Base-by-base conservation (phyloP, 2,329 filamentous ascomycete genomes). In the Aspergillus chevalieri region DNA sequence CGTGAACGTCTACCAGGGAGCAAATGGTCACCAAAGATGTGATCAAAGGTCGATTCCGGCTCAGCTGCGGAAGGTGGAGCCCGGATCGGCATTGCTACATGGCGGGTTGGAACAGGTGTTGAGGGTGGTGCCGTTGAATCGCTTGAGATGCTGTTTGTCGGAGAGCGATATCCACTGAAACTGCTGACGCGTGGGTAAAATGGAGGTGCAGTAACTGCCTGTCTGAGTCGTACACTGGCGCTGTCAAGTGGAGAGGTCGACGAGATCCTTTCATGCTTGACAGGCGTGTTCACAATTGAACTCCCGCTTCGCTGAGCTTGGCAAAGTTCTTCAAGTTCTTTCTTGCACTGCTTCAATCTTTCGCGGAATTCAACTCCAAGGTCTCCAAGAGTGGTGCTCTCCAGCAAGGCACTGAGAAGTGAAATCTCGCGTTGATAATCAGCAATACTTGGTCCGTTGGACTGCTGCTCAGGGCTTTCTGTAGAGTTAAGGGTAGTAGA, bases 1-100 rank as follows among this genome's bases (percentile, higher is more conserved):
- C 26, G 9, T 17, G 19, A 24, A 41, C 15, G 26, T 39, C 51
- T 50, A 14, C 61, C 58, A 33, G 60, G 61, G 3, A 62, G 51
- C n/a, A 59, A 42, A 52, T 63, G 58, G 36, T 60, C 51, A 6
- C 61, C 61, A 43, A 61, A 52, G 36, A 56, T 46, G 43, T 49
- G 45, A 17, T 7, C 38, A 46, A 33, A n/a, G 19, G 33, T n/a
- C 15, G 26, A 19, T 30, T 33, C 15, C 9, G n/a, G 15, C 8
- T 45, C 26, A 21, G 17, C 17, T 41, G 38, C 15, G 12, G 38
- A 7, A 41, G 38, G 9, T 21, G 38, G n/a, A 17, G 4, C 17
- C 15, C 24, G 15, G 17, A 17, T 45, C 14, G 43, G 24, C 14
- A 7, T 28, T 14, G 21, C 21, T 22, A 3, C 17, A 34, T 15